Evolutionary conservation across 148 eudicot genomes (phyloP), one percentile per base, ranked within the genome.

Genomic region (Diospyros lotus): DNA sequence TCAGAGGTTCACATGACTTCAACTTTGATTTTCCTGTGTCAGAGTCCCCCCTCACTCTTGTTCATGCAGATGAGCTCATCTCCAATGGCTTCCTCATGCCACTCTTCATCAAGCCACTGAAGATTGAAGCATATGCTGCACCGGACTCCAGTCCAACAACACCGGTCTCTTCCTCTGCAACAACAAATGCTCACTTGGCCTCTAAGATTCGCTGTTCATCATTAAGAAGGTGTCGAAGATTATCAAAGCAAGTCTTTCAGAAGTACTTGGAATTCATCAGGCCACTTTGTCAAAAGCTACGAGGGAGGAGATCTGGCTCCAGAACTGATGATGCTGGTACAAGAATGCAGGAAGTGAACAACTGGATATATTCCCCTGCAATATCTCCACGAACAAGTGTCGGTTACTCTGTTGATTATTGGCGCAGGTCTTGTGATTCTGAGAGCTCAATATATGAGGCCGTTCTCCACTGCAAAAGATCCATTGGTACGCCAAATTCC

Each of bases 401-500:
- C 11, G 83, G 87, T 65, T 87, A 86, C 28, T 82, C 82, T 44
- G 86, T 72, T 41, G 91, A 83, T 75, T 80, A 88, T 71, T 80
- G 87, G 86, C 80, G 94, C 42, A 82, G 81, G 51, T 87, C 98
- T 38, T 94, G 89, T 71, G 98, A 92, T 77, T 94, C 91, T 0
- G 98, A 94, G 78, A 83, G 91, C 82, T 94, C 97, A 0, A 94
- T 94, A 54, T 66, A 89, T 52, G 98, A 94, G 79, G 98, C 98
- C 2, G 97, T 94, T 76, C 96, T 92, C 59, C 97, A 94, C 73
- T 94, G 98, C 73, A 94, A 94, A 84, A 84, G 87, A 76, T 90
- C 92, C 63, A 79, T 87, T 54, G 93, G 91, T 80, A 90, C 77
- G 89, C 58, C 12, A 7, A n/a, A 45, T 8, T 64, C 38, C 66